Conservation (phyloP, 148 eudicot genomes). For the Rhododendron griersonianum region DNA sequence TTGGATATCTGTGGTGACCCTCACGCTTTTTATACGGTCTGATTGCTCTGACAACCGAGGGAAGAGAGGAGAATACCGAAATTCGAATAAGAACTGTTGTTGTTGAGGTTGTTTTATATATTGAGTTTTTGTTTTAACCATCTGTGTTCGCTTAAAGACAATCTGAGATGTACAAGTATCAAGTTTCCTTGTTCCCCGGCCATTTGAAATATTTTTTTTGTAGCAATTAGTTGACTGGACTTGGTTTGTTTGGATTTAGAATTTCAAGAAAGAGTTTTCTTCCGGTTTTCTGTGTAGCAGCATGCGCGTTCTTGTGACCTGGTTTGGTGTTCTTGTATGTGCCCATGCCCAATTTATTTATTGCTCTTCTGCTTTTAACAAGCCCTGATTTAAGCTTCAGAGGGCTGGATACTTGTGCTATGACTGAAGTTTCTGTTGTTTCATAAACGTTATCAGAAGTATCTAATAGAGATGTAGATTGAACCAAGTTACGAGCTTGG, state of each 20-base stretch:
- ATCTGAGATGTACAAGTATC: not conserved
- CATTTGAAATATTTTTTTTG: not conserved
- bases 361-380: not conserved
- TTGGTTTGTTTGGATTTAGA: not conserved
- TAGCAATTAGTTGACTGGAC: not conserved
- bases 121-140: not conserved
- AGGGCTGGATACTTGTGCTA: not conserved
- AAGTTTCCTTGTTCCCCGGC: not conserved
- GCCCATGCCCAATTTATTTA: not conserved
- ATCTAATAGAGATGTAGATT: not conserved
- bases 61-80: not conserved
- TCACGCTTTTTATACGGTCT: not conserved
- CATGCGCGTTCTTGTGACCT: not conserved
- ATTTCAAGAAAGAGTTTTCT: not conserved
- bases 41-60: not conserved
- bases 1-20: not conserved
- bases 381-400: not conserved
- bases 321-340: not conserved
- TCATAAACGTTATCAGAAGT: not conserved
- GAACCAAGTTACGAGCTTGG: not conserved
- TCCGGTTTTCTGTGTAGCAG: not conserved
- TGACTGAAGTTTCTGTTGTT: not conserved
- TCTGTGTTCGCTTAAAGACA: not conserved
- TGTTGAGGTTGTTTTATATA: not conserved
- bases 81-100: too few relatives aligned